Evolutionary conservation across 768 basidiomycete genomes (phyloP).

Genomic region (Serendipita vermifera): DNA sequence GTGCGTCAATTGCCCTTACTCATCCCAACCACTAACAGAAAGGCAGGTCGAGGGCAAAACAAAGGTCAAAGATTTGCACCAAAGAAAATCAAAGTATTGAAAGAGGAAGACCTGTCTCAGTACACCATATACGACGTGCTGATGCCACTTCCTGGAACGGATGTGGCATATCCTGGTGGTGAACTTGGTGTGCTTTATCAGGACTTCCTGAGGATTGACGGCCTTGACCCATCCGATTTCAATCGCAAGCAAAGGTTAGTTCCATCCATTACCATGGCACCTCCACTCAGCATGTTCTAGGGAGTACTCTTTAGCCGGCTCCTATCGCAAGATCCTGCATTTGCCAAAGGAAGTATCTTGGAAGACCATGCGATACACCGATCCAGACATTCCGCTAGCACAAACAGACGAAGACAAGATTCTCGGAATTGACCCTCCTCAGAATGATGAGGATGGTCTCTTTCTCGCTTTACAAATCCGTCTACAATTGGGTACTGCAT

Average conservation of each 20-base stretch:
- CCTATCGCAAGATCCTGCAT: conserved; percentile 86
- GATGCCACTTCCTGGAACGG: conserved; percentile 93
- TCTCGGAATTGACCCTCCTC: conserved; percentile 65
- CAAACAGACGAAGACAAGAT: conserved; percentile 93
- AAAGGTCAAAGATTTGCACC: conserved; percentile 44
- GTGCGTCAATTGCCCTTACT: background rate
- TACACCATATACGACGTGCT: conserved; percentile 90
- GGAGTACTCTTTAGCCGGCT: conserved; percentile 84
- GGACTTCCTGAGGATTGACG: conserved; percentile 71
- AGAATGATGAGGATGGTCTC: conserved; percentile 53
- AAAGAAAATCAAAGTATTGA: conserved; percentile 56
- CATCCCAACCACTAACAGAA: background rate
- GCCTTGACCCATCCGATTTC: conserved; percentile 82
- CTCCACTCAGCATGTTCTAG: conserved; percentile 29
- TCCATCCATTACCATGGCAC: conserved; percentile 12
- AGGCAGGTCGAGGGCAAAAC: background rate
- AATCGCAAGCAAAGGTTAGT: conserved; percentile 76
- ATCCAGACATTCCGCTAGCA: conserved; percentile 81
- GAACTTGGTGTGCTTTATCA: conserved; percentile 73
- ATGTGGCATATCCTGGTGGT: conserved; percentile 86
- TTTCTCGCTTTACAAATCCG: conserved; percentile 82
- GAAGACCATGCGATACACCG: conserved; percentile 76
- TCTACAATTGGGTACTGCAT: conserved; percentile 75
- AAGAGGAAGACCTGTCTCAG: conserved; percentile 60
- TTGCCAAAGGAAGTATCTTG: conserved; percentile 71